Percentiles rank a stretch among this genome's conserved stretches.
Conservation (phyloP, 2,329 filamentous ascomycete species). For the Nothophoma quercina region DNA sequence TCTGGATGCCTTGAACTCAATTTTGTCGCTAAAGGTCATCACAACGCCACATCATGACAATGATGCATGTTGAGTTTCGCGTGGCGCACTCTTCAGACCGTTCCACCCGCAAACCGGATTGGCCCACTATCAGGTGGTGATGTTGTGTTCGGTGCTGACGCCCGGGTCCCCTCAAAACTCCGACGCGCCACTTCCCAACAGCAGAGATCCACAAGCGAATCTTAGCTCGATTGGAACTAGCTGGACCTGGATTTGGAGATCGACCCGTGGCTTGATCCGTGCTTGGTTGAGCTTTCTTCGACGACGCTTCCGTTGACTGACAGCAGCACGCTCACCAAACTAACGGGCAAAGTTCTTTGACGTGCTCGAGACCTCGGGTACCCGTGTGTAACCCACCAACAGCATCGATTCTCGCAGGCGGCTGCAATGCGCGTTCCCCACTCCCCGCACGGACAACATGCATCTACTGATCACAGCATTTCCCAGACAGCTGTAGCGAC, state of each 20-base stretch:
- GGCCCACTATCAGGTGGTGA: slow-evolving; percentile 14
- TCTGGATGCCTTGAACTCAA: neutral
- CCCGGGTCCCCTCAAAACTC: slow-evolving; percentile 40
- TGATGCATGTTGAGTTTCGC: neutral
- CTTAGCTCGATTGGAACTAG: slow-evolving; percentile 18
- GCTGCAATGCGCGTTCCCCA: slow-evolving; percentile 23
- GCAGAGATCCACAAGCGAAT: slow-evolving; percentile 9
- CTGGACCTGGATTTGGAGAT: slow-evolving; percentile 25
- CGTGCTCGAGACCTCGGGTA: slow-evolving; percentile 21
- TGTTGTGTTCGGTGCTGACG: slow-evolving; percentile 27
- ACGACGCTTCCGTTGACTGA: slow-evolving; percentile 20
- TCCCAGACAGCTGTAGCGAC: slow-evolving; percentile 24
- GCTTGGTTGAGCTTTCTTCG: slow-evolving; percentile 29
- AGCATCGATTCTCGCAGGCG: slow-evolving; percentile 10
- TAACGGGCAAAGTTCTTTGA: slow-evolving; percentile 16
- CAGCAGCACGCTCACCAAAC: slow-evolving; percentile 14
- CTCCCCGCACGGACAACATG: slow-evolving; percentile 22
- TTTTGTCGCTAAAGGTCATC: neutral
- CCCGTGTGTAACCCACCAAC: slow-evolving; percentile 20
- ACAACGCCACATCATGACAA: neutral
- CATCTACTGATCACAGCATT: slow-evolving; percentile 25
- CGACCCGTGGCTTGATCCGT: slow-evolving; percentile 26
- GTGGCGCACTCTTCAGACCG: slow-evolving; percentile 2
- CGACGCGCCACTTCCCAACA: slow-evolving; percentile 23
- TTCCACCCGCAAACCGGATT: neutral